Evolutionary conservation across 1,139 yeast species (phyloP).

Genomic region (Saccharomyces hybrid): DNA sequence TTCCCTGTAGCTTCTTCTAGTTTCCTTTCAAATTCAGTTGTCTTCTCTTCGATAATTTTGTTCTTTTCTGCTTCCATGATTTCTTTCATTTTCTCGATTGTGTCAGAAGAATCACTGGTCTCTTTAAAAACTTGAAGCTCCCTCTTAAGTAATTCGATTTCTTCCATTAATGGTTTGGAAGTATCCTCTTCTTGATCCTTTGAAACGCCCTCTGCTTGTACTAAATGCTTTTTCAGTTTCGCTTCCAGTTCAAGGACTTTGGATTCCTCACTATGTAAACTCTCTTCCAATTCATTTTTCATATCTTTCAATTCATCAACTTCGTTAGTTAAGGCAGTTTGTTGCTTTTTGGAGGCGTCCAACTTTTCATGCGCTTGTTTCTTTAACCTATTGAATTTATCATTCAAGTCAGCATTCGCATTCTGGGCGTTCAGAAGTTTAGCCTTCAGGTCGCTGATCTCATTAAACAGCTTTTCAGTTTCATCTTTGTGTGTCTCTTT

Average conservation of each 20-base stretch:
- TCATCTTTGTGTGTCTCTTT: constrained; percentile 45
- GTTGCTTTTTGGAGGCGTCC: constrained; percentile 28
- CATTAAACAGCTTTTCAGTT: constrained; percentile 34
- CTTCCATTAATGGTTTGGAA: constrained; percentile 10
- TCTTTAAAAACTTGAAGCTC: constrained; percentile 13
- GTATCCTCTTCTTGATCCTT: constrained; percentile 10
- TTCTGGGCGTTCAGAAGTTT: constrained; percentile 17
- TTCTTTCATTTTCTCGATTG: constrained; percentile 11
- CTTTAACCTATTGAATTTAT: constrained; percentile 28
- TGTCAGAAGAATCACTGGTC: constrained; percentile 6
- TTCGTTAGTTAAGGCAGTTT: constrained; percentile 15
- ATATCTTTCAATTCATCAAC: constrained; percentile 10
- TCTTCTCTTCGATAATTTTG: constrained; percentile 13
- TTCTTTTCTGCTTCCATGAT: constrained; percentile 22
- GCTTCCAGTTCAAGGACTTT: constrained; percentile 1
- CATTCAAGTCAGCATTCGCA: constrained; percentile 26
- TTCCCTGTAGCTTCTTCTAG: constrained; percentile 7
- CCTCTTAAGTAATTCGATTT: constrained; percentile 13
- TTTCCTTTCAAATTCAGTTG: constrained; percentile 12
- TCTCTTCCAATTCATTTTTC: constrained; percentile 10
- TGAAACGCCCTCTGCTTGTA: constrained; percentile 7
- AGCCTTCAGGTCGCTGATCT: constrained; percentile 21
- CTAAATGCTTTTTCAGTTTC: constrained; percentile 3
- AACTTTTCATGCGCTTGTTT: constrained; percentile 31
- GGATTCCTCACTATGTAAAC: constrained; percentile 4